Percentiles rank a stretch among this genome's conserved stretches.
Evolutionary conservation across 768 basidiomycete species (phyloP).

Genomic region (Sistotremastrum niveocremeum): DNA sequence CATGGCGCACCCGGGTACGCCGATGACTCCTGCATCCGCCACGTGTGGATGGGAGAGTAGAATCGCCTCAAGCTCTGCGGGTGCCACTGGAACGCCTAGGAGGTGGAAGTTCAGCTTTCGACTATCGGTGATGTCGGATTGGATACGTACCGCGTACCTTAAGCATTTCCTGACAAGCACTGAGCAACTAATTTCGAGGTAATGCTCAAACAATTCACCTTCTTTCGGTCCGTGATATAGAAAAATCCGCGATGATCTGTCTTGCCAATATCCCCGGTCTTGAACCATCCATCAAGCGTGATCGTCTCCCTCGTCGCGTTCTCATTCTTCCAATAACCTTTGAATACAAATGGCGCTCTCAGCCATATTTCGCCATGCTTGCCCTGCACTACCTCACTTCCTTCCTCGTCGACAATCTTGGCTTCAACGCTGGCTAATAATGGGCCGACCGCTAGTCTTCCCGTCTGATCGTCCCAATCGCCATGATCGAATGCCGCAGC

Average conservation of each 20-base stretch:
- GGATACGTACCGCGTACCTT: no score
- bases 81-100: conserved; percentile 14
- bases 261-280: conserved; percentile 39
- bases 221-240: conserved; percentile 42
- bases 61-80: conserved; percentile 21
- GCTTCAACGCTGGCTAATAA: no score
- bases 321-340: conserved; percentile 5
- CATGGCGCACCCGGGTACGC: conserved; percentile 5
- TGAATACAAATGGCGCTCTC: conserved; percentile 3
- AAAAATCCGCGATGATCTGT: conserved; percentile 45
- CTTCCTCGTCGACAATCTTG: no score
- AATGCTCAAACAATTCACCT: conserved; percentile 8
- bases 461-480: no score
- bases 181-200: no score
- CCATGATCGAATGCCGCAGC: no score
- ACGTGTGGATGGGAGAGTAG: conserved; percentile 17
- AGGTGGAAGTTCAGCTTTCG: conserved; percentile 2
- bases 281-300: conserved; percentile 44
- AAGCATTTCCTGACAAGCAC: no score
- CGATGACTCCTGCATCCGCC: conserved; percentile 17
- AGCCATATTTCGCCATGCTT: conserved; percentile 24
- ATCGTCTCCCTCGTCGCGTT: conserved; percentile 31
- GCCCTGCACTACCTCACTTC: not conserved
- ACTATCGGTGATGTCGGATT: no score
- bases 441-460: no score